Evolutionary conservation across 2,329 filamentous ascomycete genomes (phyloP), one percentile per base, ranked within the genome.

Genomic region (Uncinocarpus reesii): DNA sequence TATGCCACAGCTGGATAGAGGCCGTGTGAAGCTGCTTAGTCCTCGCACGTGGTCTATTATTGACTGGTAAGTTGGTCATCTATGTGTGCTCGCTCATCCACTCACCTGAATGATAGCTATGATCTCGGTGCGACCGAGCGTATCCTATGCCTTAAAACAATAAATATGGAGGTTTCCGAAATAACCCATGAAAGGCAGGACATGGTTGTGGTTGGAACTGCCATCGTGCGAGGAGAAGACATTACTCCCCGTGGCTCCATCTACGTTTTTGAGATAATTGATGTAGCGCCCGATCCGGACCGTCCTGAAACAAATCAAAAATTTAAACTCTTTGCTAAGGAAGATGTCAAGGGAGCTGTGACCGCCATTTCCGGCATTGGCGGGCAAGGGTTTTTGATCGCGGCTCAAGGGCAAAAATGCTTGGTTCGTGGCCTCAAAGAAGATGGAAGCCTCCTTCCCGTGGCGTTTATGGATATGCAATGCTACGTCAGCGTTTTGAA

Each of bases 381-480:
- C 35, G 87, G 82, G 0, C 88, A 92, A 65, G 92, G 85, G 1
- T 87, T 90, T 56, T 80, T 93, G 74, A 81, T 92, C 53, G 85
- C 85, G 34, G 88, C 89, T 0, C 92, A 98, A 62, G 92, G 92
- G 0, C 89, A 95, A 60, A 98, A 98, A 67, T 90, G 88, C 64
- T 93, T 98, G 84, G 88, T 98, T 1, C 78, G 92, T 51, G 92
- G 92, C 34, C 75, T 98, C 2, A 95, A 95, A 64, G 92, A 98
- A 65, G 92, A 98, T 62, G 87, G 89, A 0, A 88, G 85, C 1
- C 76, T 96, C 45, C 73, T 96, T 0, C 92, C 92, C 0, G 90
- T 98, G 2, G 92, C 92, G 0, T 98, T 98, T 62, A 84, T 98
- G 75, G 92, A 98, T 60, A 93, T 95, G 81, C 92, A 86, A 68